Evolutionary conservation across 2,329 filamentous ascomycete genomes (phyloP).

Genomic region (Bipolaris oryzae): DNA sequence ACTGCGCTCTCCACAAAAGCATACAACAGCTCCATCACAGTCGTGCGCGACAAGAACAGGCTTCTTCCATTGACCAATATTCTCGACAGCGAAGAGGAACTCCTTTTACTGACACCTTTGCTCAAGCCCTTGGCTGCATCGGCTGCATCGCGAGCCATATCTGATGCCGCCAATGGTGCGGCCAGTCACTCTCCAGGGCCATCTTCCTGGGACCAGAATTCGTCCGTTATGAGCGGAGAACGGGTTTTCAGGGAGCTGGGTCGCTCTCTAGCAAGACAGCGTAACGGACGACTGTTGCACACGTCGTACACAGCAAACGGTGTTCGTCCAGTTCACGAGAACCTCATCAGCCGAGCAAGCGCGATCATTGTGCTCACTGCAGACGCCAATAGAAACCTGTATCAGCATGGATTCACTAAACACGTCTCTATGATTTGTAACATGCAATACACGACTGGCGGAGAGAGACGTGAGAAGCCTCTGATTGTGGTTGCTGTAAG

Average conservation of each 20-base stretch:
- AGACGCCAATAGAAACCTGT: conserved; percentile 91
- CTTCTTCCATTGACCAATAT: conserved; percentile 81
- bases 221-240: conserved; percentile 85
- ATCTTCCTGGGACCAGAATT: conserved; percentile 61
- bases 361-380: conserved; percentile 91
- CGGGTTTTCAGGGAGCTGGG: conserved; percentile 90
- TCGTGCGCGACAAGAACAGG: conserved; percentile 87
- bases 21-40: conserved; percentile 91
- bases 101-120: conserved; percentile 86
- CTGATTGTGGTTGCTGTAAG: conserved; percentile 91
- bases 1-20: conserved; percentile 80
- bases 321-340: conserved; percentile 89
- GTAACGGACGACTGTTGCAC: conserved; percentile 85
- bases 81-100: conserved; percentile 81
- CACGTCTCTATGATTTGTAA: conserved; percentile 96
- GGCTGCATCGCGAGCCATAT: conserved; percentile 74
- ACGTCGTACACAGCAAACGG: conserved; percentile 96
- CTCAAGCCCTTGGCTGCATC: conserved; percentile 93
- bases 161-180: conserved; percentile 61
- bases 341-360: conserved; percentile 84
- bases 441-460: conserved; percentile 72
- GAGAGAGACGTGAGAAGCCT: conserved; percentile 78
- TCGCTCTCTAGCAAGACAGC: conserved; percentile 80
- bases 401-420: conserved; percentile 93
- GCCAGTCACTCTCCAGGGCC: conserved; percentile 62